These are phyloP conservation scores for Akanthomyces muscarius DNA, from an alignment of 2,329 filamentous ascomycete genomes.

Conservation along the genomic window DNA sequence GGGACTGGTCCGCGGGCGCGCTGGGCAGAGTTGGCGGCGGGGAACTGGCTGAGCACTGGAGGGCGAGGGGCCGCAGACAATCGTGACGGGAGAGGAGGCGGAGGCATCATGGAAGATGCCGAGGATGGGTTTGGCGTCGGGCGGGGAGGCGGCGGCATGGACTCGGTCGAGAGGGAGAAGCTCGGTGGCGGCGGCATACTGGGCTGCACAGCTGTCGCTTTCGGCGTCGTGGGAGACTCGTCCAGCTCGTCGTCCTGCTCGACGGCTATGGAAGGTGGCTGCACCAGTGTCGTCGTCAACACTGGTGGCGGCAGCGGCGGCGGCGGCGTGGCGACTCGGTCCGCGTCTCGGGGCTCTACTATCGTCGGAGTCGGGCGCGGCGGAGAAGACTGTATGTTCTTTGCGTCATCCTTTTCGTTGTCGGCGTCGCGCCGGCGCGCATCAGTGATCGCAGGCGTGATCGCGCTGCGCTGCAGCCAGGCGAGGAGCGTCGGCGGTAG, in stretches of 20 bases:
- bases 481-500: conserved; percentile 28
- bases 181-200: conserved; percentile 31
- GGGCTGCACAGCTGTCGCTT: conserved; percentile 42
- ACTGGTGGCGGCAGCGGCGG: conserved; percentile 36
- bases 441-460: background rate
- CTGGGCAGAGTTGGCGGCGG: conserved; percentile 49
- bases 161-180: conserved; percentile 39
- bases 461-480: conserved; percentile 3
- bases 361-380: conserved; percentile 16
- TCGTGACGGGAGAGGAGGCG: conserved; percentile 19
- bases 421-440: background rate
- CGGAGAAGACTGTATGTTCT: background rate
- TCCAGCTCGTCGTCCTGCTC: background rate
- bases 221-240: conserved; percentile 20
- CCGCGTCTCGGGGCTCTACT: conserved; percentile 16
- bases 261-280: conserved; percentile 22
- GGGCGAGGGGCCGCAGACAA: conserved; percentile 27
- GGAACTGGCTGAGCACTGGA: conserved; percentile 42
- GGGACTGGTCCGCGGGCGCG: conserved; percentile 42
- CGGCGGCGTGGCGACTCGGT: conserved; percentile 35
- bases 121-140: conserved; percentile 6
- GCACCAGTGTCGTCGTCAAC: conserved; percentile 31
- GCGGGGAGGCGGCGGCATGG: conserved; percentile 19
- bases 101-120: conserved; percentile 14
- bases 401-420: background rate